Evolutionary conservation across 768 basidiomycete genomes (phyloP), one percentile per base, ranked within the genome.

Genomic region (Kondoa subrosea): DNA sequence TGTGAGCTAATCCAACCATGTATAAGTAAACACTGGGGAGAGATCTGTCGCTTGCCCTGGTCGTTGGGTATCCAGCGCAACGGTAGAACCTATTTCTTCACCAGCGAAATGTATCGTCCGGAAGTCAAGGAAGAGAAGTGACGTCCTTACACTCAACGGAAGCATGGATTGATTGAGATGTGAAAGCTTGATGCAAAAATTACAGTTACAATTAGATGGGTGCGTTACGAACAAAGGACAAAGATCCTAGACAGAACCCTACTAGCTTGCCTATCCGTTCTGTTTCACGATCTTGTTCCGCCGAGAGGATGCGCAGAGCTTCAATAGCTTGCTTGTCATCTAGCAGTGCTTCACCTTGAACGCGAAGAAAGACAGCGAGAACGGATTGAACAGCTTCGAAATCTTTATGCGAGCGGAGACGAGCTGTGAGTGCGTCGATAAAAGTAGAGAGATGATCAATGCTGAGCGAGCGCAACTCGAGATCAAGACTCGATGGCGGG

Each of bases 381-480:
- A 92, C 81, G 0, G 91, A 83, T 76, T 97, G 91, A 2, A 93
- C 88, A 15, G 90, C 91, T 77, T 99, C 95, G 74, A 95, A 97
- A 78, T 99, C 95, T 61, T 84, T 83, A 71, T 85, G 88, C 4
- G 87, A 88, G 34, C 76, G 78, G 30, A 97, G 80, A 2, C 93
- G 85, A 66, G 78, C 82, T 14, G 81, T 82, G 29, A 97, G 80
- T 0, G 90, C 87, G 68, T 81, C 79, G 59, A 95, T 78, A 79
- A 97, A 96, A 25, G 80, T 76, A 0, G 76, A 78, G 26, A 92
- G 80, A 66, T 82, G 81, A 57, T 84, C 80, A 34, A 88, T 78
- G 1, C 85, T 82, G 65, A 97, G 78, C 0, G 87, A 86, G 8
- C 89, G 88, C 27, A 99, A 79, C 74, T 96, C 93, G 21, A 95